Evolutionary conservation across 169 alveolate genomes (phyloP).

Genomic region (Babesia ovata): DNA sequence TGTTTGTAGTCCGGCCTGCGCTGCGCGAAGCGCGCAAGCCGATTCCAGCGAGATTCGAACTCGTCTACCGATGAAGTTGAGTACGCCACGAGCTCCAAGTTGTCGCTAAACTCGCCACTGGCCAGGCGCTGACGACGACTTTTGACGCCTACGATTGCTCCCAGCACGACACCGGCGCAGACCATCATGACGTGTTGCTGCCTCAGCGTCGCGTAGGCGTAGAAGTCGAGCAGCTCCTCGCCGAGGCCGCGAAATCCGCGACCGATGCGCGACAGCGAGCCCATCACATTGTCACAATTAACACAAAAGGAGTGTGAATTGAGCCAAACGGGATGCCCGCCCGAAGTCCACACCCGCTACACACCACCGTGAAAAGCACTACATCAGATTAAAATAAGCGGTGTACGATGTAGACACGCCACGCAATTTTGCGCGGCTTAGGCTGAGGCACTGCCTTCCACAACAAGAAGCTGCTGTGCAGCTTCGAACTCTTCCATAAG

Average conservation of each 20-base stretch:
- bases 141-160: constrained; percentile 68
- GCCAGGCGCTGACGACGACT: constrained; percentile 53
- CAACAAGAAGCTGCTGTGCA: constrained; percentile 9
- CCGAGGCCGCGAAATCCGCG: constrained; percentile 32
- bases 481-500: neutral
- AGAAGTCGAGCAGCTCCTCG: constrained; percentile 66
- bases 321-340: too few species aligned
- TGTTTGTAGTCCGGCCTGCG: constrained; percentile 73
- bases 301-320: too few species aligned
- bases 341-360: neutral
- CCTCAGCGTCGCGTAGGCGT: constrained; percentile 68
- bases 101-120: constrained; percentile 75
- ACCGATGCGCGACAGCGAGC: constrained; percentile 8
- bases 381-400: neutral
- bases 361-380: neutral
- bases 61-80: constrained; percentile 49
- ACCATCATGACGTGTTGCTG: constrained; percentile 77
- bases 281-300: too few species aligned
- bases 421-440: neutral
- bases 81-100: constrained; percentile 71
- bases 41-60: constrained; percentile 72
- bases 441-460: neutral
- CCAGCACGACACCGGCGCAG: constrained; percentile 71
- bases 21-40: constrained; percentile 62
- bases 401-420: neutral